phyloP scores from a whole-genome alignment of 805 yeast species.

The Yamadazyma laniorum region DNA sequence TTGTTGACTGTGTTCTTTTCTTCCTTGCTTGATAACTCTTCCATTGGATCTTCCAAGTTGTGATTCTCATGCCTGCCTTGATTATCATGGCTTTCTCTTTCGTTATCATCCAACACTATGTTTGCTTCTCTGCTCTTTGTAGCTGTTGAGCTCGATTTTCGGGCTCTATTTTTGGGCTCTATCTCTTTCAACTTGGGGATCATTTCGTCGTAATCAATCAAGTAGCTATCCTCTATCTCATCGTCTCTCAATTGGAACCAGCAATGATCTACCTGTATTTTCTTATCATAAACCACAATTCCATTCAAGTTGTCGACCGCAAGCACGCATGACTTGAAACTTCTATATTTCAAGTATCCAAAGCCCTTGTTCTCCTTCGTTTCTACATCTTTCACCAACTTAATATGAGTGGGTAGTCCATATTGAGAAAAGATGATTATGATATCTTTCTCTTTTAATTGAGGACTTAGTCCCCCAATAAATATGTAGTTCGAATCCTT shows the following conservation, averaged over 20 bases:
- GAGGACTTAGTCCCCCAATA: constrained; percentile 69
- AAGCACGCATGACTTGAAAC: constrained; percentile 72
- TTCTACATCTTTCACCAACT: constrained; percentile 47
- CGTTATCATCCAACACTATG: not conserved
- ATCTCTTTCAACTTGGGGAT: constrained; percentile 15
- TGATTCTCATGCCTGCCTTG: too few species aligned
- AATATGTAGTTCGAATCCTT: constrained; percentile 71
- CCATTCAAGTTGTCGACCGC: constrained; percentile 92
- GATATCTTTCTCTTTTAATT: constrained; percentile 72
- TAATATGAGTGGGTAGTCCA: constrained; percentile 79
- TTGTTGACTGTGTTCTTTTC: constrained; percentile 4
- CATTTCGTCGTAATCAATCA: constrained; percentile 23
- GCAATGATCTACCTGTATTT: constrained; percentile 67
- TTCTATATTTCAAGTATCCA: constrained; percentile 80
- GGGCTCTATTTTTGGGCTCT: not conserved
- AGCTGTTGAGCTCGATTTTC: not conserved
- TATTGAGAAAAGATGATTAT: constrained; percentile 81
- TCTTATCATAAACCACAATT: constrained; percentile 47
- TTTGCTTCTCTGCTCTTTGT: too few species aligned
- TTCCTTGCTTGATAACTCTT: constrained; percentile 5
- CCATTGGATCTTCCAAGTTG: too few species aligned
- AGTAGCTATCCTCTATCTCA: constrained; percentile 46
- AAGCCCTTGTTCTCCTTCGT: constrained; percentile 65
- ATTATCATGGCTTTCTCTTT: too few species aligned
- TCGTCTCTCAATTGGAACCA: constrained; percentile 55